Evolutionary conservation across 306 rosid genomes (phyloP).

Genomic region (Pachyrhizus erosus): DNA sequence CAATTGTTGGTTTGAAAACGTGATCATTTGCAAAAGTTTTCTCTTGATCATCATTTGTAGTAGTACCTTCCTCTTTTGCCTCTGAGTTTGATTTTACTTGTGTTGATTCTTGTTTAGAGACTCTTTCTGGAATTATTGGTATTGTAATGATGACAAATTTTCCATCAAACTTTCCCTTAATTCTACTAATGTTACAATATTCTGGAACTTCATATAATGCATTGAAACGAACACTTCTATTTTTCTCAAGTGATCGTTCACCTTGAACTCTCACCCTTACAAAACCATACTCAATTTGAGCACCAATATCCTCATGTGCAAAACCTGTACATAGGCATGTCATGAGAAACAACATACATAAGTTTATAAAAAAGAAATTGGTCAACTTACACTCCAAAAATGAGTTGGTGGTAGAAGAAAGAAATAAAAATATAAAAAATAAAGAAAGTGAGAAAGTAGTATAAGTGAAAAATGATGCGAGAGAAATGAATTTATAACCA

Average conservation of each 20-base stretch:
- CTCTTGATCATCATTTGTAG: background rate
- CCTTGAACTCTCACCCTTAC: slow-evolving; percentile 48
- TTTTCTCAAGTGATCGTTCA: slow-evolving; percentile 42
- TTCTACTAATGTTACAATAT: slow-evolving; percentile 24
- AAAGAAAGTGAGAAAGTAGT: background rate
- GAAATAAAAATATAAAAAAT: background rate
- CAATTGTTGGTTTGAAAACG: background rate
- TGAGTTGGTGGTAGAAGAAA: background rate
- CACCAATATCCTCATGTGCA: slow-evolving; percentile 29
- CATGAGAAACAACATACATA: background rate
- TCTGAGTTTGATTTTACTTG: background rate
- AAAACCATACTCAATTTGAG: slow-evolving; percentile 38
- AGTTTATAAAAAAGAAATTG: background rate
- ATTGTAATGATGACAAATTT: slow-evolving; percentile 40
- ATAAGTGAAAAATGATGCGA: background rate
- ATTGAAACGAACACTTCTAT: slow-evolving; percentile 37
- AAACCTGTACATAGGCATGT: slow-evolving; percentile 38
- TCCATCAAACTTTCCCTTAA: slow-evolving; percentile 42
- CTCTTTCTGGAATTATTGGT: slow-evolving; percentile 22
- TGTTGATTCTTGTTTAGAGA: background rate
- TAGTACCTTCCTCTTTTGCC: background rate
- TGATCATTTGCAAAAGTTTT: background rate
- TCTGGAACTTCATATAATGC: slow-evolving; percentile 40
- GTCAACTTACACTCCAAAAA: background rate
- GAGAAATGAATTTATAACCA: too few species aligned